Conservation (phyloP, 208 protist species). For the Angomonas deanei region DNA sequence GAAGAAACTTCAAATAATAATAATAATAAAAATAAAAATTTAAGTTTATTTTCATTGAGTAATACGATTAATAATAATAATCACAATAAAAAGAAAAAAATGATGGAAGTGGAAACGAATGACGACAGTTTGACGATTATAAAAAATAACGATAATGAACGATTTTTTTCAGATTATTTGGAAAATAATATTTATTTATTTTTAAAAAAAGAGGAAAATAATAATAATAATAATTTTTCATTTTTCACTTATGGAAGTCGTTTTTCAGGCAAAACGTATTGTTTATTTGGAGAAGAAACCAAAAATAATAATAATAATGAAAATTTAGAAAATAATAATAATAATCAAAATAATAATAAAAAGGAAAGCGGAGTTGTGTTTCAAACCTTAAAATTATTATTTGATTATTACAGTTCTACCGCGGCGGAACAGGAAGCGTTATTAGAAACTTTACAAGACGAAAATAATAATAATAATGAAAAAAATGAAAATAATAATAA, state of each 20-base stretch:
- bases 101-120: background rate
- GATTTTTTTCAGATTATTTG: background rate
- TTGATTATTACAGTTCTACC: background rate
- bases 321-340: background rate
- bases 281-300: background rate
- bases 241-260: background rate
- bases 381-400: background rate
- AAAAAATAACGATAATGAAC: background rate
- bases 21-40: conserved; percentile 14
- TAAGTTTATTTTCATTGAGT: conserved; percentile 10
- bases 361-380: background rate
- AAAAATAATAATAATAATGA: conserved; percentile 1
- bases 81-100: background rate
- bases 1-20: background rate
- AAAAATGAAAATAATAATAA: background rate
- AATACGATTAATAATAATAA: background rate
- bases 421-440: background rate
- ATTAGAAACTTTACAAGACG: background rate
- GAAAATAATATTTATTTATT: background rate
- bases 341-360: background rate
- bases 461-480: conserved; percentile 1
- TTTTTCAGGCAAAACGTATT: background rate
- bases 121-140: conserved; percentile 14
- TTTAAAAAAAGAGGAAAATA: conserved; percentile 4
- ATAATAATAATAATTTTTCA: background rate